Evolutionary conservation across 345 rosid genomes (phyloP).

Genomic region (Trapa bicornis): DNA sequence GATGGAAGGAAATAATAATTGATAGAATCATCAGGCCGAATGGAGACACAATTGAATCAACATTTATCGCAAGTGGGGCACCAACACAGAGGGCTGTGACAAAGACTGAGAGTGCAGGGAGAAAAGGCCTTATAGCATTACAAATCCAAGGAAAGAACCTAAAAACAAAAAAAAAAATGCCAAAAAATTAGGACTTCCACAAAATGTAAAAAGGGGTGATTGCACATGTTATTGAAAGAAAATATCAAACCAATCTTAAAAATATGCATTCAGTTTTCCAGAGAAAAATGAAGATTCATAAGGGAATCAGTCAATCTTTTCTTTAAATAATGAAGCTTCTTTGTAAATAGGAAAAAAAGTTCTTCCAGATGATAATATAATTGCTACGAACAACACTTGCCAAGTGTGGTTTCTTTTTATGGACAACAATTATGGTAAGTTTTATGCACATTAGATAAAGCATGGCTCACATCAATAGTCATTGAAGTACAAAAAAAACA

Average conservation of each 20-base stretch:
- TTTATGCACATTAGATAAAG: too few species aligned
- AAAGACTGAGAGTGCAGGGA: constrained; percentile 64
- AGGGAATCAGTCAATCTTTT: too few species aligned
- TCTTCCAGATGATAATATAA: too few species aligned
- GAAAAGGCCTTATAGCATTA: constrained; percentile 49
- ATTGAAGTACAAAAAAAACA: too few species aligned
- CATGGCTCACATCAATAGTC: too few species aligned
- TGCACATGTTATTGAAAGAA: background rate
- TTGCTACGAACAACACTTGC: too few species aligned
- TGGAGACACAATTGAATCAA: constrained; percentile 59
- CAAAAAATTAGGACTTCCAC: background rate
- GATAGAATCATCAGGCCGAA: constrained; percentile 44
- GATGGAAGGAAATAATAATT: constrained; percentile 53
- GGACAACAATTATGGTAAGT: background rate
- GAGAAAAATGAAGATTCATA: too few species aligned
- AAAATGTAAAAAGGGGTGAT: background rate
- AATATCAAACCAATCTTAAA: background rate
- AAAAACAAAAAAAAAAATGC: constrained; percentile 8
- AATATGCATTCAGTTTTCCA: too few species aligned
- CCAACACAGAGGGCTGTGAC: constrained; percentile 87
- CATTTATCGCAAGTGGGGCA: constrained; percentile 82
- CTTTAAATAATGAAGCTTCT: too few species aligned
- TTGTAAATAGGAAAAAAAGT: too few species aligned
- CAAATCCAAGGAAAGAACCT: constrained; percentile 68
- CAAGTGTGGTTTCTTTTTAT: too few species aligned